Conservation (phyloP, 208 protist genomes). For the Leishmania arabica region DNA sequence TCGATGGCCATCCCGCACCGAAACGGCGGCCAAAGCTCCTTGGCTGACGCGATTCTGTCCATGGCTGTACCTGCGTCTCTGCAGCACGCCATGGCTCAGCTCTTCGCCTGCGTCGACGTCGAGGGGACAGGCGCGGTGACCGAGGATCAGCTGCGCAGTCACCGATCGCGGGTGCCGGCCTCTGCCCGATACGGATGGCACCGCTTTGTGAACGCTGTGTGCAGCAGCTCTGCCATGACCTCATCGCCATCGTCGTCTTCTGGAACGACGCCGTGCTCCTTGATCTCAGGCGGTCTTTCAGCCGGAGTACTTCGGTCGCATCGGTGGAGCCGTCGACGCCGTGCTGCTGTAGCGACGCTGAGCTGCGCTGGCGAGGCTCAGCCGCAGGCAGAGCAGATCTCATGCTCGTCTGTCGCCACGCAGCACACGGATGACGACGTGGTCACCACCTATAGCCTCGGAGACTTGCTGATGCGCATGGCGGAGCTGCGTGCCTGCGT, state of each 20-base stretch:
- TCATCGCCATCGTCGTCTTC: neutral
- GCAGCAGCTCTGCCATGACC: slow-evolving; percentile 3
- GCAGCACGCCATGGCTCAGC: slow-evolving; percentile 32
- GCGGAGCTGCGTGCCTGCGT: slow-evolving; percentile 31
- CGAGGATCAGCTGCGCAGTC: slow-evolving; percentile 33
- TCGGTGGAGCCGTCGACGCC: slow-evolving; percentile 15
- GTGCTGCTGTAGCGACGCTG: neutral
- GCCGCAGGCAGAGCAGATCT: neutral
- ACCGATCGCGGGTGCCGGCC: slow-evolving; percentile 26
- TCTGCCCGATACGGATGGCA: slow-evolving; percentile 32
- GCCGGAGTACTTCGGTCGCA: slow-evolving; percentile 23
- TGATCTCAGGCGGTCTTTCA: slow-evolving; percentile 10
- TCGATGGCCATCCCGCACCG: neutral
- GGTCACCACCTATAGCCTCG: slow-evolving; percentile 16
- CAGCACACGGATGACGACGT: slow-evolving; percentile 19
- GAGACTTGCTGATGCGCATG: slow-evolving; percentile 15
- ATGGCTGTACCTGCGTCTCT: slow-evolving; percentile 30
- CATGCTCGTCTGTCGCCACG: slow-evolving; percentile 17
- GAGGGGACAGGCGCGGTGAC: slow-evolving; percentile 15
- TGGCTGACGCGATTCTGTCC: neutral
- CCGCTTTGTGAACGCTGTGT: slow-evolving; percentile 33
- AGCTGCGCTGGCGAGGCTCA: neutral
- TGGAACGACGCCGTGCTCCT: neutral
- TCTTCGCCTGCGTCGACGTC: slow-evolving; percentile 17
- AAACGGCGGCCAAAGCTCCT: neutral